Evolutionary conservation across 805 yeast species (phyloP).

Genomic region (Saccharomyces paradoxus): DNA sequence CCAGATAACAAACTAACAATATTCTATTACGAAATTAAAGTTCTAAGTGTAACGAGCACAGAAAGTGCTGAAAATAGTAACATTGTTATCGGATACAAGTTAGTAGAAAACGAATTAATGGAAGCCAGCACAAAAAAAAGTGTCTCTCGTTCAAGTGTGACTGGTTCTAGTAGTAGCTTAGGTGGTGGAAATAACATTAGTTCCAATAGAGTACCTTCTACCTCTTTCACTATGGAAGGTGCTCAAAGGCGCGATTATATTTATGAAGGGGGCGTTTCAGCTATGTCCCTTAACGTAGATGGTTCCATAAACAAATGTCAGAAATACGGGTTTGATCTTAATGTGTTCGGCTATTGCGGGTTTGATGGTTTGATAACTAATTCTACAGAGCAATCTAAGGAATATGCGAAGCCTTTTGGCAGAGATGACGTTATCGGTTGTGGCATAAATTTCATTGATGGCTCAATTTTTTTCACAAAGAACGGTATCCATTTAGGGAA

Average conservation of each 20-base stretch:
- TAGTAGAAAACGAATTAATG: not conserved
- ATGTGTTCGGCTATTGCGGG: conserved; percentile 25
- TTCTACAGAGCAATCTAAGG: conserved; percentile 12
- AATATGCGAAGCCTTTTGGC: conserved; percentile 34
- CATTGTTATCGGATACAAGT: conserved; percentile 25
- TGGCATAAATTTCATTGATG: conserved; percentile 64
- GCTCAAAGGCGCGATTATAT: not conserved
- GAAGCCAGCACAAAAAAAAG: not conserved
- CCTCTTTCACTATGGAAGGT: not conserved
- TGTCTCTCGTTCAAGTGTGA: not conserved
- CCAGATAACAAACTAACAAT: conserved; percentile 18
- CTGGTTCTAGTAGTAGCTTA: not conserved
- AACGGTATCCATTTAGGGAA: conserved; percentile 62
- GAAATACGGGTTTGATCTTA: conserved; percentile 14
- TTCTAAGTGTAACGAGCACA: conserved; percentile 20
- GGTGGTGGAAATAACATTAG: not conserved
- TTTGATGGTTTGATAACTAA: conserved; percentile 24
- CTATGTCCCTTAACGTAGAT: not conserved
- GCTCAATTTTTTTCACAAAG: conserved; percentile 65
- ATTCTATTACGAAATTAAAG: conserved; percentile 26
- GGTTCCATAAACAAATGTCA: not conserved
- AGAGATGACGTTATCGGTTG: conserved; percentile 68
- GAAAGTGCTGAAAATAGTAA: conserved; percentile 23
- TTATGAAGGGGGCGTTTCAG: not conserved
- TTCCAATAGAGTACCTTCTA: not conserved